A percentile compares a stretch with the other conserved stretches of the same genome.
These are phyloP conservation scores for Echinosophora koreensis DNA, from an alignment of 306 rosid species.

Conservation along the genomic window DNA sequence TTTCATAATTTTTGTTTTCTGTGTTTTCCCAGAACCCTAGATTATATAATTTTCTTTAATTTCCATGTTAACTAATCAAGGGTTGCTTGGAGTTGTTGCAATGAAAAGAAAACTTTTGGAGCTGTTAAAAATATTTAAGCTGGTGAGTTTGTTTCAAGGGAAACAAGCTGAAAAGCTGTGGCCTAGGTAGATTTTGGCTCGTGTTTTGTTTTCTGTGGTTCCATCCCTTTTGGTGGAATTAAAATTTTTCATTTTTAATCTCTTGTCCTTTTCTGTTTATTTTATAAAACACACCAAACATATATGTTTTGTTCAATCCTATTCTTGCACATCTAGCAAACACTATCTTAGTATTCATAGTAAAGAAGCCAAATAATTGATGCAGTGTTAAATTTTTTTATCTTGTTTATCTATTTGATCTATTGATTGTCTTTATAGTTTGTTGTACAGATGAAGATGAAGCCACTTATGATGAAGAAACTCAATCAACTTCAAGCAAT, in stretches of 20 bases:
- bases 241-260: too few relatives aligned
- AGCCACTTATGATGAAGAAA: conserved; percentile 47
- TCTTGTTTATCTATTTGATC: not conserved
- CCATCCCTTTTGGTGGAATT: too few relatives aligned
- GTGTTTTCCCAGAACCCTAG: not conserved
- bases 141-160: not conserved
- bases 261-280: too few relatives aligned
- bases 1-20: not conserved
- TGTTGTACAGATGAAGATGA: conserved; percentile 61
- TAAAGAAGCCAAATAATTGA: not conserved
- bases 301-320: too few relatives aligned
- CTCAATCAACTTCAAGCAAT: conserved; percentile 54
- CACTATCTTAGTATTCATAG: not conserved
- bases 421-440: not conserved
- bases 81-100: conserved; percentile 5
- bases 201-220: too few relatives aligned
- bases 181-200: too few relatives aligned
- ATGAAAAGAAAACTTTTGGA: not conserved
- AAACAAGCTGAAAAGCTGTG: not conserved
- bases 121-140: conserved; percentile 15
- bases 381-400: not conserved
- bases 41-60: not conserved
- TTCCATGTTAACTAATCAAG: not conserved
- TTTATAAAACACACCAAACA: too few relatives aligned
- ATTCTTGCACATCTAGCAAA: too few relatives aligned